Conservation (phyloP, 345 rosid genomes). For the Hibiscus trionum region DNA sequence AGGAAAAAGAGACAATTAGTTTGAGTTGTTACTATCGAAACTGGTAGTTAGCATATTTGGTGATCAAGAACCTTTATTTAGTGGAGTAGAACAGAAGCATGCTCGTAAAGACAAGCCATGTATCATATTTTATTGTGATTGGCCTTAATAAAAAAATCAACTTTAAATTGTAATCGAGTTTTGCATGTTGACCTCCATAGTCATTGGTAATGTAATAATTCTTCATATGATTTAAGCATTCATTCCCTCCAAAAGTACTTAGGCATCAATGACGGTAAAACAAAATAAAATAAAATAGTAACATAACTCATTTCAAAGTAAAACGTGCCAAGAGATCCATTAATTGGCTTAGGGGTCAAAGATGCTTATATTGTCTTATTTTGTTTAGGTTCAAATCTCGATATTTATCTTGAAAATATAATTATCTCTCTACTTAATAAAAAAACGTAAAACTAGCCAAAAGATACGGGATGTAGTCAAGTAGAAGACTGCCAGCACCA, state of each 20-base stretch:
- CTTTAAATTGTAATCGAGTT: background rate
- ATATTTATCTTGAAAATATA: no score
- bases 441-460: no score
- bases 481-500: background rate
- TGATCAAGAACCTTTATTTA: slow-evolving; percentile 31
- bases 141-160: background rate
- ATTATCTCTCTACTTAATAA: no score
- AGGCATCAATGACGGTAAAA: background rate
- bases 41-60: slow-evolving; percentile 51
- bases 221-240: background rate
- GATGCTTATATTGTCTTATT: no score
- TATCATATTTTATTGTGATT: background rate
- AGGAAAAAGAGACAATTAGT: background rate
- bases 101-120: background rate
- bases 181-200: background rate
- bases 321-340: no score
- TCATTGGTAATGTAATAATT: no score
- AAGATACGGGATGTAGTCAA: no score
- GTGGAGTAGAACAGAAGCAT: slow-evolving; percentile 43
- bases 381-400: no score
- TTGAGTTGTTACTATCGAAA: slow-evolving; percentile 36
- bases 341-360: no score
- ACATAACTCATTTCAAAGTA: background rate
- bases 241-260: background rate
- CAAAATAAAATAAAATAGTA: background rate